A percentile compares a stretch with the other conserved stretches of the same genome.
Evolutionary conservation across 1,139 yeast species (phyloP).

Genomic region (Yamadazyma epiphylla): DNA sequence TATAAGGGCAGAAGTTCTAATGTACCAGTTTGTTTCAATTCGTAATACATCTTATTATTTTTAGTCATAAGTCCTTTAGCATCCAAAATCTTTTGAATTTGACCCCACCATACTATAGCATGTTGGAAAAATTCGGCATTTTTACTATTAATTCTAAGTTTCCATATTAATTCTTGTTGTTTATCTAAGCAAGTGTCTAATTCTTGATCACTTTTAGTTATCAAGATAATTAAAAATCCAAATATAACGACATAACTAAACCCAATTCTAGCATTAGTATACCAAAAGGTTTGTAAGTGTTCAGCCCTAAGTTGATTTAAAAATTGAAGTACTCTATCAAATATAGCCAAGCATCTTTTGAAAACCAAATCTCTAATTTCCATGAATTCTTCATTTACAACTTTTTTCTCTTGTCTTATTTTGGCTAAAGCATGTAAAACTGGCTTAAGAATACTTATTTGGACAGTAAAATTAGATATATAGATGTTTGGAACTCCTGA

Average conservation of each 20-base stretch:
- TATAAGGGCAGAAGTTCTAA: too few relatives aligned
- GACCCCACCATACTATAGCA: conserved; percentile 12
- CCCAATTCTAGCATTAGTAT: conserved; percentile 13
- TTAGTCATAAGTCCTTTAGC: too few relatives aligned
- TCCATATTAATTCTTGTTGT: conserved; percentile 13
- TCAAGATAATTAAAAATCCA: conserved; percentile 10
- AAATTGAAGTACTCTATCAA: conserved; percentile 10
- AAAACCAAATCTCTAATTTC: conserved; percentile 12
- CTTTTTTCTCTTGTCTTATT: conserved; percentile 5
- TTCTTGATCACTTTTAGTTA: conserved; percentile 7
- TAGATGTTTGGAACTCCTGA: conserved; percentile 14
- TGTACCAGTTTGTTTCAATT: too few relatives aligned
- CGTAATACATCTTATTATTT: too few relatives aligned
- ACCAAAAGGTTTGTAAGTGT: conserved; percentile 14
- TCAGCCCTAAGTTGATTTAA: conserved; percentile 12
- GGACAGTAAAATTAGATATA: conserved; percentile 12
- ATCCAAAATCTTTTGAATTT: neutral
- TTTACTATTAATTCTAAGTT: conserved; percentile 11
- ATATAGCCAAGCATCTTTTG: conserved; percentile 9
- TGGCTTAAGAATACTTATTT: conserved; percentile 11
- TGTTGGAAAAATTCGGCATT: conserved; percentile 13
- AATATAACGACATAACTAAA: conserved; percentile 12
- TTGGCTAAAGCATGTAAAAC: conserved; percentile 7
- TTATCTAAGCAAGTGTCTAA: conserved; percentile 9
- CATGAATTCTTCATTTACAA: conserved; percentile 10